Percentiles rank a stretch among this genome's conserved stretches.
Evolutionary conservation across 345 rosid genomes (phyloP).

Genomic region (Punica granatum): DNA sequence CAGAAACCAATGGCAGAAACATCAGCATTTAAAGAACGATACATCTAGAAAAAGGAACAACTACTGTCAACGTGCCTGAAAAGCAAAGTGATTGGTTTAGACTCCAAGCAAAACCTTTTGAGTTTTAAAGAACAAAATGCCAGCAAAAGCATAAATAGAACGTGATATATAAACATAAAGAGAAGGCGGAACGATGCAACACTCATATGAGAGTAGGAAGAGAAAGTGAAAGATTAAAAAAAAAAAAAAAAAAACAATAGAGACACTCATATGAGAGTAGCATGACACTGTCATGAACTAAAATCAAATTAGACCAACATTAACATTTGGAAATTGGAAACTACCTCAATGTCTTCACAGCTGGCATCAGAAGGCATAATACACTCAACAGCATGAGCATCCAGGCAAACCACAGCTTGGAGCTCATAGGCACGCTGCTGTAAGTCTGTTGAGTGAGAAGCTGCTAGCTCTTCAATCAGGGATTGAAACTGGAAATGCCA

Average conservation of each 20-base stretch:
- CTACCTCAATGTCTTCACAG: slow-evolving; percentile 93
- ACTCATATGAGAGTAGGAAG: background rate
- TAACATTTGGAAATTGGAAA: background rate
- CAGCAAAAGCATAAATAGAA: background rate
- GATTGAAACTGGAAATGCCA: slow-evolving; percentile 72
- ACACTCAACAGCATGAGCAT: slow-evolving; percentile 52
- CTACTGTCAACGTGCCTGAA: too few species aligned
- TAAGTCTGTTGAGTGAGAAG: slow-evolving; percentile 93
- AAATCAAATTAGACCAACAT: background rate
- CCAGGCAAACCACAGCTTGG: slow-evolving; percentile 62
- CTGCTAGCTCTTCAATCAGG: slow-evolving; percentile 75
- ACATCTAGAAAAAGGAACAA: too few species aligned
- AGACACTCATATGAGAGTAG: background rate
- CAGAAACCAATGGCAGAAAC: background rate
- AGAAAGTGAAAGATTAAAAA: background rate
- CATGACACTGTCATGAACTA: background rate
- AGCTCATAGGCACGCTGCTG: slow-evolving; percentile 99
- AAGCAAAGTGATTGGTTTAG: background rate
- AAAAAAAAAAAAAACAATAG: background rate
- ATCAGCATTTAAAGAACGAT: too few species aligned
- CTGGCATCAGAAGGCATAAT: slow-evolving; percentile 88
- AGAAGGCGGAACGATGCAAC: too few species aligned
- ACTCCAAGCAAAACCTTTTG: background rate
- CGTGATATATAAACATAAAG: background rate
- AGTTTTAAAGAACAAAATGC: background rate